Evolutionary conservation across 75 land plant genomes (phyloP), one percentile per base, ranked within the genome.

Genomic region (Cryptomeria japonica): DNA sequence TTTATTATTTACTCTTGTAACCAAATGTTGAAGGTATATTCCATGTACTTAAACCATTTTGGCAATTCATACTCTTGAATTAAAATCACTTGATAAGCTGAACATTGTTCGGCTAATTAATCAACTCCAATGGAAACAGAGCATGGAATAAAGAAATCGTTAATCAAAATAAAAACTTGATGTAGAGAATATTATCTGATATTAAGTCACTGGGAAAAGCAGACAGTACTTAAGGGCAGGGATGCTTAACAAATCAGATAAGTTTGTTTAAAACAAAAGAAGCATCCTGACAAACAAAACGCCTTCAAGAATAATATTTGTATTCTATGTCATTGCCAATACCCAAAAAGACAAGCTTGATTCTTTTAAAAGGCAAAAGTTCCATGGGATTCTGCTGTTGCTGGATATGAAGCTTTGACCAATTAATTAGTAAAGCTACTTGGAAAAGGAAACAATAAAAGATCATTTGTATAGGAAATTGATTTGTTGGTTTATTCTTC

Each of bases 81-180:
- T 77, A 37, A 31, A 77, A 36, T 36, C 19, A 36, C 14, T 37
- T 34, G 79, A 77, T 77, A 77, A 37, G 16, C 19, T 77, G 22
- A 37, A 80, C 10, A 25, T 4, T 15, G 83, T 39, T 41, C 16
- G 46, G 8, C 83, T 41, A 42, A 25, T 80, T 41, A 34, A 77
- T 5, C 19, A 18, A 34, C 41, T 36, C 37, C 22, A 41, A 39
- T 41, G 46, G 42, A 80, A 6, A 18, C 25, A 85, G 19, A 18
- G 6, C 42, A 80, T 41, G 42, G 28, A 39, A 80, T 41, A 18
- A 79, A 79, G 39, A 12, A 37, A 78, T 39, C 36, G 19, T 15
- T 77, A 10, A 80, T 46, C 83, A 80, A 80, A 80, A 25, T 80
- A 80, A 39, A 22, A 44, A 80, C 83, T 80, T 42, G 15, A 80